Conservation (phyloP, 2,329 filamentous ascomycete species). For the Lecanosticta acicola region DNA sequence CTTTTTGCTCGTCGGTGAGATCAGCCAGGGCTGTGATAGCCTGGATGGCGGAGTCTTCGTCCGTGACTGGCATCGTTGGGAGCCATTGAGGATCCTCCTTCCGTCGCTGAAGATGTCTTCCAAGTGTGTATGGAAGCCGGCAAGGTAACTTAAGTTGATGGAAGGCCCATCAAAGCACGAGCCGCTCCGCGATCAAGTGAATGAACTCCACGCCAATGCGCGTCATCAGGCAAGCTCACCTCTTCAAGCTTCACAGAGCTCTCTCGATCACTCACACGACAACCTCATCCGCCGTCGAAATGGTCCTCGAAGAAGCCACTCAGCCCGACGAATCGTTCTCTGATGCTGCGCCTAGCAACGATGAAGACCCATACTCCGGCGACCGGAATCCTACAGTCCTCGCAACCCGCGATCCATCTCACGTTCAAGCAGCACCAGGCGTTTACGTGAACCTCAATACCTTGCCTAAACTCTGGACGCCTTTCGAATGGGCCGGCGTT, state of each 20-base stretch:
- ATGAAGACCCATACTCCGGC: conserved; percentile 36
- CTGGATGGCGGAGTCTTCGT: conserved; percentile 38
- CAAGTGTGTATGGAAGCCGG: no score
- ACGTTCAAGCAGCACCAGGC: conserved; percentile 12
- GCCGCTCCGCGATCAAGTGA: neutral
- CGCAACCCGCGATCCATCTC: conserved; percentile 28
- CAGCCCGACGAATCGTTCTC: conserved; percentile 28
- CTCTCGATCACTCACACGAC: neutral
- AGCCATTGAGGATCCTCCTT: no score
- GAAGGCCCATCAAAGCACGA: no score
- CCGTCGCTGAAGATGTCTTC: no score
- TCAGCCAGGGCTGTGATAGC: conserved; percentile 35
- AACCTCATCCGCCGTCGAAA: conserved; percentile 20
- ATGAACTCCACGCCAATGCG: neutral
- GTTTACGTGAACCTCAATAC: conserved; percentile 34
- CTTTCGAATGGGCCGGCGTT: no score
- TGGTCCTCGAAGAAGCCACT: conserved; percentile 40
- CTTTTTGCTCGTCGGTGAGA: conserved; percentile 32
- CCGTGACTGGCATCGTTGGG: conserved; percentile 35
- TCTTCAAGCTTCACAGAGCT: neutral
- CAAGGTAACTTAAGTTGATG: no score
- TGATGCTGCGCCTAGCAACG: conserved; percentile 28
- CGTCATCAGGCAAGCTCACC: neutral
- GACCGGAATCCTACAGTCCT: conserved; percentile 34
- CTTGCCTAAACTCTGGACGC: conserved; percentile 35